A percentile compares a stretch with the other conserved stretches of the same genome.
Evolutionary conservation across 768 basidiomycete species (phyloP).

Genomic region (Phaeotremella fagi): DNA sequence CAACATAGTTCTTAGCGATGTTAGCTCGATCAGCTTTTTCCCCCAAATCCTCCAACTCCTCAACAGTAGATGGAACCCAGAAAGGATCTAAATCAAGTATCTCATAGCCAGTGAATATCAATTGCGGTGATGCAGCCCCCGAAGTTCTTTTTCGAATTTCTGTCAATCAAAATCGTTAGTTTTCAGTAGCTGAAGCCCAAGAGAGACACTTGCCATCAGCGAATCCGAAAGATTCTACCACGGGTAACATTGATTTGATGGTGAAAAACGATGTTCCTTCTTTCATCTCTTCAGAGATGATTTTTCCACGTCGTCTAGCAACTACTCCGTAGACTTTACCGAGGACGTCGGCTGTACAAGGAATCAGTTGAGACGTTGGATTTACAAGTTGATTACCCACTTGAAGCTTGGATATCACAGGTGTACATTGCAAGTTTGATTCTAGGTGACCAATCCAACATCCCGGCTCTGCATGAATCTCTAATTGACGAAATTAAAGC

Average conservation of each 20-base stretch:
- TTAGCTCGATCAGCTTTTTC: conserved; percentile 92
- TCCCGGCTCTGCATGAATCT: conserved; percentile 81
- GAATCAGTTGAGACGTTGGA: background rate
- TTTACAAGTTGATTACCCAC: conserved; percentile 55
- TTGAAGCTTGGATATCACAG: conserved; percentile 96
- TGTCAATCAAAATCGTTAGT: conserved; percentile 43
- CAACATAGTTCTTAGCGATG: conserved; percentile 89
- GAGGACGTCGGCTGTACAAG: conserved; percentile 74
- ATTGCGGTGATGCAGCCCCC: conserved; percentile 92
- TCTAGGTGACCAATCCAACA: conserved; percentile 96
- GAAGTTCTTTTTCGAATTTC: conserved; percentile 95
- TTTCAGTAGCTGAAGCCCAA: background rate
- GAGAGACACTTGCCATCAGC: conserved; percentile 67
- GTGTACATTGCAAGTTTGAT: conserved; percentile 98
- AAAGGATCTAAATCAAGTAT: conserved; percentile 90
- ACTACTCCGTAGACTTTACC: conserved; percentile 97
- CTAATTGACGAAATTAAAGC: conserved; percentile 81
- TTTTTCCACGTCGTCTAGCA: conserved; percentile 80
- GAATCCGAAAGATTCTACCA: conserved; percentile 96
- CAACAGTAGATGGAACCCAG: conserved; percentile 96
- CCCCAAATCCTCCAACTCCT: conserved; percentile 92
- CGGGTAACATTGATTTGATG: conserved; percentile 81
- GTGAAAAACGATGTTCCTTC: conserved; percentile 94
- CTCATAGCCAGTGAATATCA: conserved; percentile 97
- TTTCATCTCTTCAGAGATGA: conserved; percentile 97